phyloP scores from a whole-genome alignment of 192 early-diverging fungal genomes.

The Obelidium mucronatum region DNA sequence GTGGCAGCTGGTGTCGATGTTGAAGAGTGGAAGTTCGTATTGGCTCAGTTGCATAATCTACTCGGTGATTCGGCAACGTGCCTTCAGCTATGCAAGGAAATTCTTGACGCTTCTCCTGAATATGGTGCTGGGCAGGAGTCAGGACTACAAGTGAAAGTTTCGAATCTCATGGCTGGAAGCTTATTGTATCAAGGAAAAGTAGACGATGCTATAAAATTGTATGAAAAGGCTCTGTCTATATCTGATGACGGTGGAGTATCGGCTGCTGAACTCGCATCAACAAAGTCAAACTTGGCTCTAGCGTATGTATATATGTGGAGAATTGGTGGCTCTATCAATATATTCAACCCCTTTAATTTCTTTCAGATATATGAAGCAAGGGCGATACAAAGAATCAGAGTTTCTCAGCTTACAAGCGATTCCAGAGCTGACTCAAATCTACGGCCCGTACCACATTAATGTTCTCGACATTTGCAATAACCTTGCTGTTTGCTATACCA shows the following conservation, averaged over 20 bases:
- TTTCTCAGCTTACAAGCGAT: background rate
- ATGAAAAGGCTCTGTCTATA: too few species aligned
- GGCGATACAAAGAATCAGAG: background rate
- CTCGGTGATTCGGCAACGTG: background rate
- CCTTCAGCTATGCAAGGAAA: background rate
- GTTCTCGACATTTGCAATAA: background rate
- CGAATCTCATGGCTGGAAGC: too few species aligned
- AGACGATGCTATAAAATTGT: too few species aligned
- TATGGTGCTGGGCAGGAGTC: background rate
- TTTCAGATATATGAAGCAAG: background rate
- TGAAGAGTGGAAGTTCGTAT: background rate
- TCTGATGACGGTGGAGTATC: too few species aligned
- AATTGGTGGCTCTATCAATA: background rate
- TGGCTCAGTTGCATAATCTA: background rate
- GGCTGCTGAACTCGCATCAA: background rate
- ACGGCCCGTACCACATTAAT: background rate
- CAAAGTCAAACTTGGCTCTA: background rate
- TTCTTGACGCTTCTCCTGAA: background rate
- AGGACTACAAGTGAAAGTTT: background rate
- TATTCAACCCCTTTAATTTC: background rate
- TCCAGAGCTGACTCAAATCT: background rate
- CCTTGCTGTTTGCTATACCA: background rate
- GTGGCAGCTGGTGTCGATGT: background rate
- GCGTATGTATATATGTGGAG: too few species aligned
- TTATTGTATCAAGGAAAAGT: too few species aligned